Conservation (phyloP, 2,329 filamentous ascomycete genomes). For the Geosmithia morbida region DNA sequence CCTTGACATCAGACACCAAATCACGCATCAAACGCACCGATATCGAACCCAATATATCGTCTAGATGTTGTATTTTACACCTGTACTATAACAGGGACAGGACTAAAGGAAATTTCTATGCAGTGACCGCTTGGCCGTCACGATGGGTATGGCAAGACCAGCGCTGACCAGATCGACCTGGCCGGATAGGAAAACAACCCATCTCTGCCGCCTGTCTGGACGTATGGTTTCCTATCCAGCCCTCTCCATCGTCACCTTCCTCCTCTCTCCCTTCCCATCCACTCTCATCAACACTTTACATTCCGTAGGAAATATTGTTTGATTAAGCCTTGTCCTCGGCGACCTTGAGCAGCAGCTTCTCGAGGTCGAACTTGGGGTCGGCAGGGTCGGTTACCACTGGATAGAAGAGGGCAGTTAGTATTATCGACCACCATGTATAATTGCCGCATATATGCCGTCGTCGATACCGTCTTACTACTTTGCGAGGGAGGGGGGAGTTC, state of each 20-base stretch:
- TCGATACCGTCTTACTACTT: background rate
- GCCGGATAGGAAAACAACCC: background rate
- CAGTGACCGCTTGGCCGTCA: slow-evolving; percentile 25
- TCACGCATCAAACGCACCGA: background rate
- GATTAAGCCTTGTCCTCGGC: slow-evolving; percentile 34
- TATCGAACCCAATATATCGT: slow-evolving; percentile 11
- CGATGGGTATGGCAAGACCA: slow-evolving; percentile 21
- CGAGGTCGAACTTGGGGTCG: slow-evolving; percentile 86
- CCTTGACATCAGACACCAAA: background rate
- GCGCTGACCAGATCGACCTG: background rate
- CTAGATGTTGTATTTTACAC: slow-evolving; percentile 40
- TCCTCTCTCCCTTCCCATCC: background rate
- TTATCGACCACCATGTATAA: background rate
- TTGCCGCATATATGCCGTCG: background rate
- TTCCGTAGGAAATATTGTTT: slow-evolving; percentile 5
- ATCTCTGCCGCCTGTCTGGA: background rate
- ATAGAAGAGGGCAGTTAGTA: background rate
- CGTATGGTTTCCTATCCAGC: background rate
- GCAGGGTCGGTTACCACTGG: slow-evolving; percentile 45
- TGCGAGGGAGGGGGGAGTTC: background rate
- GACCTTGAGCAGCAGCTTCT: slow-evolving; percentile 62
- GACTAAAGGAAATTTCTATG: slow-evolving; percentile 34
- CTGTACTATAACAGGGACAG: slow-evolving; percentile 30
- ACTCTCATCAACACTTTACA: background rate
- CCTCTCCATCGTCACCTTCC: background rate